A percentile compares a stretch with the other conserved stretches of the same genome.
Conservation (phyloP, 352 stramenopile species). For the Chrysophaeum taylorii region DNA sequence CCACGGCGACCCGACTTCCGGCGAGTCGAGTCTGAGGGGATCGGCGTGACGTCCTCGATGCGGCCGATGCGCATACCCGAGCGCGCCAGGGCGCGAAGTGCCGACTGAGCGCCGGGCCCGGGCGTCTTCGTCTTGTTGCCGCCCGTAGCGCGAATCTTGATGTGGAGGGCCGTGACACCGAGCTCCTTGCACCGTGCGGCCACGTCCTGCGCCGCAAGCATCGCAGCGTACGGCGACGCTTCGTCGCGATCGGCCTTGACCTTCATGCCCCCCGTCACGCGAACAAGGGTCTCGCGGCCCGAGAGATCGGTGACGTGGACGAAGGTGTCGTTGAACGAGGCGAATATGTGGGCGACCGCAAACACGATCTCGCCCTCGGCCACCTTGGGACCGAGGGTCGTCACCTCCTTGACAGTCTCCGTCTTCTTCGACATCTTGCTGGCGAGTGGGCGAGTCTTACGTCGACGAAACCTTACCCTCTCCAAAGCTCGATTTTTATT, state of each 20-base stretch:
- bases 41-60: constrained; percentile 99
- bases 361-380: constrained; percentile 97
- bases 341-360: constrained; percentile 98
- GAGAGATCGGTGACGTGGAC: constrained; percentile 99
- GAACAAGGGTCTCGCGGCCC: constrained; percentile 95
- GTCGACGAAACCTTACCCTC: too few species aligned
- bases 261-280: constrained; percentile 99
- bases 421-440: constrained; percentile 11
- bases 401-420: constrained; percentile 11
- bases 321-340: constrained; percentile 99
- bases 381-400: constrained; percentile 67
- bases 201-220: constrained; percentile 99
- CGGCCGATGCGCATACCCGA: constrained; percentile 99
- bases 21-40: constrained; percentile 97
- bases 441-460: too few species aligned
- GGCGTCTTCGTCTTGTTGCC: constrained; percentile 96
- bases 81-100: constrained; percentile 92
- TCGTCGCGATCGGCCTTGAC: constrained; percentile 99
- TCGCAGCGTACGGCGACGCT: constrained; percentile 97
- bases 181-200: constrained; percentile 86
- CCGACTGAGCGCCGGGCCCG: constrained; percentile 94
- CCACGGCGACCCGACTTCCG: constrained; percentile 96
- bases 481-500: too few species aligned
- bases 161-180: constrained; percentile 97
- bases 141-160: constrained; percentile 98